phyloP scores from a whole-genome alignment of 208 protist genomes.

The Zelonia costaricensis region DNA sequence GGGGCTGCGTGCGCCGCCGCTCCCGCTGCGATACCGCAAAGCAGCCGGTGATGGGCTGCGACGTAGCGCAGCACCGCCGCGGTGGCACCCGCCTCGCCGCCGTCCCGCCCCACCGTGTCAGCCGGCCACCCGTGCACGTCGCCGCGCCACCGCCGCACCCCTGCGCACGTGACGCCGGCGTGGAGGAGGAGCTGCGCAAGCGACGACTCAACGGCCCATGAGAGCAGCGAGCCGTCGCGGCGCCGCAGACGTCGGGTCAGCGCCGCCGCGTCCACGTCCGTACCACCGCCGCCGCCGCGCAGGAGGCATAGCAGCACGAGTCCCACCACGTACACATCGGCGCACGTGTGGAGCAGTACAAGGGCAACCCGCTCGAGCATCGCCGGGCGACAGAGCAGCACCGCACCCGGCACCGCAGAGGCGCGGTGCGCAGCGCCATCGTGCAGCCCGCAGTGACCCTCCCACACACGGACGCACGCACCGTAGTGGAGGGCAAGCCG shows the following conservation, averaged over 20 bases:
- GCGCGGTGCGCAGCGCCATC: not conserved
- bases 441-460: not conserved
- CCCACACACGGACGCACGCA: slow-evolving; percentile 4
- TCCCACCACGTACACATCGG: slow-evolving; percentile 11
- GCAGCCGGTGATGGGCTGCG: slow-evolving; percentile 10
- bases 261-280: not conserved
- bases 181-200: slow-evolving; percentile 22
- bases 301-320: slow-evolving; percentile 9
- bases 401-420: not conserved
- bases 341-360: slow-evolving; percentile 11
- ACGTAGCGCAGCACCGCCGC: slow-evolving; percentile 36
- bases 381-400: not conserved
- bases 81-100: not conserved
- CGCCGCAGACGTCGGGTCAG: not conserved
- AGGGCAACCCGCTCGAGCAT: slow-evolving; percentile 7
- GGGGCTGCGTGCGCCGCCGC: not conserved
- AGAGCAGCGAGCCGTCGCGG: not conserved
- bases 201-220: slow-evolving; percentile 18
- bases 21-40: not conserved
- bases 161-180: slow-evolving; percentile 6
- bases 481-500: slow-evolving; percentile 10
- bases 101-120: not conserved
- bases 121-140: no score
- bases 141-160: slow-evolving; percentile 9
- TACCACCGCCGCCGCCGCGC: not conserved